Conservation (phyloP, 345 rosid genomes). For the Iberis pinnata region DNA sequence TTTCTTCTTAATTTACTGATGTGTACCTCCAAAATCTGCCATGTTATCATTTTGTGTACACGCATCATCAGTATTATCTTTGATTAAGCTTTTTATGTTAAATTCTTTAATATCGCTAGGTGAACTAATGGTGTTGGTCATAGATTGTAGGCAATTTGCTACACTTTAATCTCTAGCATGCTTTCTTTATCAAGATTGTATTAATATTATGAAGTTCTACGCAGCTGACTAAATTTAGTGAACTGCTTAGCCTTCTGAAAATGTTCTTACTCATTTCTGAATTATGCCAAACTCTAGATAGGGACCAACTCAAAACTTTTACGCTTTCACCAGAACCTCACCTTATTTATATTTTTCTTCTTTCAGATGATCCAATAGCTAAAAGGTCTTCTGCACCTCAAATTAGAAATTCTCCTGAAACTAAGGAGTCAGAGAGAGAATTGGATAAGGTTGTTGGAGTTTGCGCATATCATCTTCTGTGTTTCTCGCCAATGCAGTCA, state of each 20-base stretch:
- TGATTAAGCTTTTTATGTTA: constrained; percentile 5
- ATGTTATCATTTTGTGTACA: background rate
- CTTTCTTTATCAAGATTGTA: background rate
- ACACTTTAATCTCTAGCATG: background rate
- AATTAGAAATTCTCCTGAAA: constrained; percentile 34
- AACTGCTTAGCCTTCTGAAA: background rate
- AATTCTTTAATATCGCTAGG: background rate
- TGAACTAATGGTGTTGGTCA: background rate
- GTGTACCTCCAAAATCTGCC: constrained; percentile 2
- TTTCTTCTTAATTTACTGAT: constrained; percentile 4
- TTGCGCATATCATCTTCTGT: constrained; percentile 8
- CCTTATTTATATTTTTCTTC: constrained; percentile 5
- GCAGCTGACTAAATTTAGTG: background rate
- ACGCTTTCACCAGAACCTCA: background rate
- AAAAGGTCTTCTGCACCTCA: constrained; percentile 45
- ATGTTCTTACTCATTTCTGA: background rate
- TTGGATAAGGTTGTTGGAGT: constrained; percentile 26
- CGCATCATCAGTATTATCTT: background rate
- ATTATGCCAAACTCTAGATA: background rate
- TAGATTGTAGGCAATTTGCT: constrained; percentile 3
- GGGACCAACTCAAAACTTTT: background rate
- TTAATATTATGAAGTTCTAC: background rate
- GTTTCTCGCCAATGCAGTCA: constrained; percentile 7
- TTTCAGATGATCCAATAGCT: constrained; percentile 68
- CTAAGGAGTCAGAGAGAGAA: constrained; percentile 28